Base-by-base conservation (phyloP, 2,329 filamentous ascomycete genomes). In the Ophiosphaerella herpotricha region DNA sequence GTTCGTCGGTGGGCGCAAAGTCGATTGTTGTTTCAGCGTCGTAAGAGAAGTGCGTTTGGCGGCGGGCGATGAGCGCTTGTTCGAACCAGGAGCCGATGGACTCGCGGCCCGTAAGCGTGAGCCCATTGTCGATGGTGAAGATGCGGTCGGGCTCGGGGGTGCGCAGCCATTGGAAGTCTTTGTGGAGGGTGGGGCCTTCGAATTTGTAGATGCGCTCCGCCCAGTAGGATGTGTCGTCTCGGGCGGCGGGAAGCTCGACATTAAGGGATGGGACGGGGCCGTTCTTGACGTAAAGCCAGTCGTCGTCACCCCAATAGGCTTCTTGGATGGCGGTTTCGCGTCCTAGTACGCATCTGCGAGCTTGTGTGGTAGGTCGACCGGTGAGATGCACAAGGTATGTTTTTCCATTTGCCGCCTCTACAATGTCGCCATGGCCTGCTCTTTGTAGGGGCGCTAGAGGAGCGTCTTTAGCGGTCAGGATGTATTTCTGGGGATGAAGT, bases 241-340 rank as follows among this genome's bases (percentile, higher is more conserved):
- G 62, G 9, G 55, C 48, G 4, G 56, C 65, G 0, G 66, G 68
- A 3, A 72, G 48, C 4, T 72, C 65, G 18, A 71, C 65, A 36
- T 64, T 55, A 1, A 86, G 72, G 1, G 82, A 71, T 8, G 70
- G 70, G 6, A 70, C 55, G 3, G 70, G 82, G 0, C 83, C 83
- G 46, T 81, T 73, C 66, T 85, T 85, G 38, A 86, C 74, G 52
- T 85, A 85, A 4, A 85, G 74, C 84, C 84, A 86, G 60, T 83
- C 83, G 39, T 86, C 82, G 9, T 81, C 71, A n/a, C 50, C 55
- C 84, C 84, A 86, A 63, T 77, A 80, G 0, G 79, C 82, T 57
- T 85, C 80, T 58, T 86, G 84, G 16, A 86, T 82, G 0, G 62
- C 60, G 2, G 60, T 66, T 42, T 74, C 71, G 4, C 71, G 68